These are phyloP conservation scores for Fusarium domesticum DNA, from an alignment of 2,329 filamentous ascomycete species.

Conservation along the genomic window DNA sequence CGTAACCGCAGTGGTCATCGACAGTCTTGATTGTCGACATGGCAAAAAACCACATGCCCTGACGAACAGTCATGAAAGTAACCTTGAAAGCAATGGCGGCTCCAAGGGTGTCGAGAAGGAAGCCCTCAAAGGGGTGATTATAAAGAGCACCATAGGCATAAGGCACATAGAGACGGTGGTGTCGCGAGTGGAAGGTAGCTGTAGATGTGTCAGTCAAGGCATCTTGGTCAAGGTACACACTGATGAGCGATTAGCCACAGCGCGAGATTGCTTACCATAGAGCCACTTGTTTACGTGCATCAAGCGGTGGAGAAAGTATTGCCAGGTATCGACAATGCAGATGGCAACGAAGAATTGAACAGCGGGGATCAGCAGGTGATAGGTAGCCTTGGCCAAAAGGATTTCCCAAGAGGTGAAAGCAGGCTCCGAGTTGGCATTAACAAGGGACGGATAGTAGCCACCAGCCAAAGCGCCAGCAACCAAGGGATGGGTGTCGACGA, in stretches of 20 bases:
- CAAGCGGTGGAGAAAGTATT: constrained; percentile 92
- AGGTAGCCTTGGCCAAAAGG: constrained; percentile 68
- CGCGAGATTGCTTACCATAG: constrained; percentile 66
- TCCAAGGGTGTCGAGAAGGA: constrained; percentile 87
- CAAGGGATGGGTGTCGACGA: constrained; percentile 67
- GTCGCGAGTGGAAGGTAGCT: constrained; percentile 89
- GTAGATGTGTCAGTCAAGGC: constrained; percentile 1
- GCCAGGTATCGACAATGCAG: constrained; percentile 87
- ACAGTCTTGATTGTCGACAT: constrained; percentile 92
- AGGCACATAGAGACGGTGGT: constrained; percentile 95
- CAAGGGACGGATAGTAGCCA: constrained; percentile 73
- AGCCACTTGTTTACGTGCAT: constrained; percentile 99
- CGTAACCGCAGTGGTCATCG: constrained; percentile 95
- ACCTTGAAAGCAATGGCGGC: constrained; percentile 80
- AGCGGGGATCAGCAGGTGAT: constrained; percentile 72
- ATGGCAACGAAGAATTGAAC: constrained; percentile 75
- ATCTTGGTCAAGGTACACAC: constrained; percentile 47
- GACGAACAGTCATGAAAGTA: constrained; percentile 77
- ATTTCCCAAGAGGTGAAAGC: constrained; percentile 85
- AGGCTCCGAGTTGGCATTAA: constrained; percentile 60
- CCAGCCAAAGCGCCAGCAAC: constrained; percentile 75
- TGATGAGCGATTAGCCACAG: constrained; percentile 33
- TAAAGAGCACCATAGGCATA: constrained; percentile 97
- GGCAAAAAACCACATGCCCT: constrained; percentile 87
- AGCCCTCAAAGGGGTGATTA: constrained; percentile 93